These are phyloP conservation scores for Rhizophagus sp. DNA, from an alignment of 192 early-diverging fungal species.

Conservation along the genomic window DNA sequence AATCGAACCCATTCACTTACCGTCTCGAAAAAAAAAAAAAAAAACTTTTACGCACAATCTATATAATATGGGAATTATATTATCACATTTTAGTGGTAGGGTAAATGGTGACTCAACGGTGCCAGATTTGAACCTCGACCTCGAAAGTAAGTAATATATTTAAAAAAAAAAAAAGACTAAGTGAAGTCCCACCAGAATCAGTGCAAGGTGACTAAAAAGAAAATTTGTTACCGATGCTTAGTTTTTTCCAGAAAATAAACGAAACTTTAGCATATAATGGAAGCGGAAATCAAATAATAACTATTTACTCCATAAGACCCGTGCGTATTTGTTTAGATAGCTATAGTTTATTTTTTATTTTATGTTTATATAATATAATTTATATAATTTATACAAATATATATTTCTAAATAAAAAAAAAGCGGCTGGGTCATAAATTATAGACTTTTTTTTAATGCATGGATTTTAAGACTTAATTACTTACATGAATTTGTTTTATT, in stretches of 20 bases:
- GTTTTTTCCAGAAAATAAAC: background rate
- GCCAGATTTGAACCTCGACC: slow-evolving; percentile 60
- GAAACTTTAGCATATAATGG: background rate
- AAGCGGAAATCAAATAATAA: background rate
- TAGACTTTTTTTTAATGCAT: background rate
- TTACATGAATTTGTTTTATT: slow-evolving; percentile 4
- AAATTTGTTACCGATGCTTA: background rate
- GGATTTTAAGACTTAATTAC: background rate
- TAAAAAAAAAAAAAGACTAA: slow-evolving; percentile 31
- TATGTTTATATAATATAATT: background rate
- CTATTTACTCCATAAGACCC: background rate
- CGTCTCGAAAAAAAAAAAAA: background rate
- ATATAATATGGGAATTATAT: slow-evolving; percentile 13
- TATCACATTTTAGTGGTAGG: slow-evolving; percentile 27
- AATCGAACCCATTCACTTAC: background rate
- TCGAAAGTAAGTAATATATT: slow-evolving; percentile 55
- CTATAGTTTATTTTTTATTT: background rate
- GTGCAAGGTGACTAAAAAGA: background rate
- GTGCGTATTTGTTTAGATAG: background rate
- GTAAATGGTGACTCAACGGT: slow-evolving; percentile 37
- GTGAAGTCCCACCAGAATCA: background rate
- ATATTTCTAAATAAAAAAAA: too few relatives aligned
- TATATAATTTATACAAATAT: background rate
- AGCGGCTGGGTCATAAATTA: too few relatives aligned
- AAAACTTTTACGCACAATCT: background rate